phyloP scores from a whole-genome alignment of 164 flowering plant genomes.

The Tinospora cordifolia region DNA sequence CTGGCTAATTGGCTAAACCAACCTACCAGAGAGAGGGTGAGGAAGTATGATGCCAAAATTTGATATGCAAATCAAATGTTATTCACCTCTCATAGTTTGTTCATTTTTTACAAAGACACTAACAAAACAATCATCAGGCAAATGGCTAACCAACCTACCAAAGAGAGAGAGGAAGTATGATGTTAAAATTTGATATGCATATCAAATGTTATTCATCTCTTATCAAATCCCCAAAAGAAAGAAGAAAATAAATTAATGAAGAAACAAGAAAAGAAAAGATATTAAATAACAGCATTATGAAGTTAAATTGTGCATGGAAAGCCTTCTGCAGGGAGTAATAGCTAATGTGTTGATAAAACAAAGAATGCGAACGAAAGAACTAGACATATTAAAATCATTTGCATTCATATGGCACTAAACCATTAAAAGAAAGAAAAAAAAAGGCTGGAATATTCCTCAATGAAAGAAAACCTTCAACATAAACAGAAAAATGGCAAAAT shows the following conservation, averaged over 20 bases:
- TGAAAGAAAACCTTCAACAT: neutral
- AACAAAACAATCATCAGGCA: neutral
- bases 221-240: too few relatives aligned
- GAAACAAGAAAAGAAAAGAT: too few relatives aligned
- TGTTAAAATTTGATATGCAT: neutral
- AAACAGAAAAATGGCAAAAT: too few relatives aligned
- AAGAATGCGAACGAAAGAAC: neutral
- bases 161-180: neutral
- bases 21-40: neutral
- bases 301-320: too few relatives aligned
- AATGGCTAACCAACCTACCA: neutral
- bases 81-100: too few relatives aligned
- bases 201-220: neutral
- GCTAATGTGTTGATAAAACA: too few relatives aligned
- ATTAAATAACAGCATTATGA: too few relatives aligned
- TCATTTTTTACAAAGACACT: too few relatives aligned
- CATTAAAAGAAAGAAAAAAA: neutral
- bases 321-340: too few relatives aligned
- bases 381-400: neutral
- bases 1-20: neutral
- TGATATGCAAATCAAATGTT: neutral
- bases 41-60: neutral
- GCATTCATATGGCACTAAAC: neutral
- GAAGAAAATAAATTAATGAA: too few relatives aligned
- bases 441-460: neutral